Evolutionary conservation across 225 moss, liverwort and hornwort species (phyloP), one percentile per base, ranked within the genome.

Genomic region (Climacium dendroides): DNA sequence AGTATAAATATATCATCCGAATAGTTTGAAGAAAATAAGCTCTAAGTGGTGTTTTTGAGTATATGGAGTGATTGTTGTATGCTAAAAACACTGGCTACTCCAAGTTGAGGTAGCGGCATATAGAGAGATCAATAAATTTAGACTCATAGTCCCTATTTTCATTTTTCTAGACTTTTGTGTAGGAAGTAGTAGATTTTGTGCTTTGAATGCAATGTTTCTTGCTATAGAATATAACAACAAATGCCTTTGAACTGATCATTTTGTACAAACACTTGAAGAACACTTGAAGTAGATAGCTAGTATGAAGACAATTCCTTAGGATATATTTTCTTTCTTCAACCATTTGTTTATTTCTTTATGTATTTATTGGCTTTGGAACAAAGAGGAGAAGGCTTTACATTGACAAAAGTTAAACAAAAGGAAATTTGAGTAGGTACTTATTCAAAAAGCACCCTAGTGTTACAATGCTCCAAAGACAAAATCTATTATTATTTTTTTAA

Each of bases 361-460:
- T 29, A 15, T 71, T 26, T 43, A 3, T 43, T 71, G 3, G 3
- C 26, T 15, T 70, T 5, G 4, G 5, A 37, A 4, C 16, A 14
- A 39, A 39, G 3, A 13, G 2, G 0, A 43, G 3, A 45, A 45
- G 45, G 25, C 28, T 30, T 48, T 48, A 1, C 18, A 29, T 29
- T 0, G 0, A 73, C 0, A 11, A 0, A 47, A 24, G 3, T 17
- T 45, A 29, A 29, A 10, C 4, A 0, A 0, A 30, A 48, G 3
- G 13, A 50, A 50, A 5, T 34, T 74, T 50, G 3, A 50, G 2
- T 48, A 48, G 19, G 48, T 19, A 2, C 12, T 19, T 32, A 74
- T 7, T 48, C 1, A 48, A 3, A 32, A 48, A 48, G 30, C 30
- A 4, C 6, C 11, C 11, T 47, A 11, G 11, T 18, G 1, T 74